Percentiles rank a stretch among this genome's conserved stretches.
Evolutionary conservation across 768 basidiomycete genomes (phyloP).

Genomic region (Amanita rimosa): DNA sequence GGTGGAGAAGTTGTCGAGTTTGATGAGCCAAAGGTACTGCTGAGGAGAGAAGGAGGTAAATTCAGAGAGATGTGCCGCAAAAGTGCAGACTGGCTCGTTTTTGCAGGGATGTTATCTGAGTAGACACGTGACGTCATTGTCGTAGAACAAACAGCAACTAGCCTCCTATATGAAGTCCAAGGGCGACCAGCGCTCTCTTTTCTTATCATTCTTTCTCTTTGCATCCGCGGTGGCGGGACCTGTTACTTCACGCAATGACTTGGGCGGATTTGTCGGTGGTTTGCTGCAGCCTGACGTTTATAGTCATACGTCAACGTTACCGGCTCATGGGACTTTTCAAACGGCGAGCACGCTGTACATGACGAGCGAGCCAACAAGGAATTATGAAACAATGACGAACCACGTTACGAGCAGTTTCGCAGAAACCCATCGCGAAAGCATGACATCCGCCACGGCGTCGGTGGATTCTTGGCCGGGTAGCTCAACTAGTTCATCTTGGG

Average conservation of each 20-base stretch:
- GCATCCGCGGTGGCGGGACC: background rate
- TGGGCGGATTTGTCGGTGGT: conserved; percentile 13
- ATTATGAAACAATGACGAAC: background rate
- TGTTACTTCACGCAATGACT: conserved; percentile 5
- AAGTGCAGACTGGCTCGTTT: conserved; percentile 42
- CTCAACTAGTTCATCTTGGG: background rate
- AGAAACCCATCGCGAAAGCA: background rate
- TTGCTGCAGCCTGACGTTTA: background rate
- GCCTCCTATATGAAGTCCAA: conserved; percentile 3
- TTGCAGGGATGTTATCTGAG: conserved; percentile 13
- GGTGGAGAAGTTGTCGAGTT: conserved; percentile 68
- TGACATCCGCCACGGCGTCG: background rate
- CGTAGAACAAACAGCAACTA: background rate
- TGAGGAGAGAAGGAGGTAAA: conserved; percentile 39
- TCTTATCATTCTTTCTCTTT: background rate
- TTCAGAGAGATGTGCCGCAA: conserved; percentile 63
- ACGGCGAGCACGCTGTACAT: background rate
- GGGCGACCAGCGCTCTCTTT: background rate
- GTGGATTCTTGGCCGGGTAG: background rate
- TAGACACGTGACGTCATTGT: conserved; percentile 5
- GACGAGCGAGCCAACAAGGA: background rate
- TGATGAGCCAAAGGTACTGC: conserved; percentile 49
- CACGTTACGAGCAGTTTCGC: background rate
- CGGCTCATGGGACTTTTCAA: background rate
- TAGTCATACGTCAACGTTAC: background rate